Percentiles rank a stretch among this genome's conserved stretches.
Evolutionary conservation across 108 stramenopile species (phyloP).

Genomic region (Cyclostephanos invisitatus): DNA sequence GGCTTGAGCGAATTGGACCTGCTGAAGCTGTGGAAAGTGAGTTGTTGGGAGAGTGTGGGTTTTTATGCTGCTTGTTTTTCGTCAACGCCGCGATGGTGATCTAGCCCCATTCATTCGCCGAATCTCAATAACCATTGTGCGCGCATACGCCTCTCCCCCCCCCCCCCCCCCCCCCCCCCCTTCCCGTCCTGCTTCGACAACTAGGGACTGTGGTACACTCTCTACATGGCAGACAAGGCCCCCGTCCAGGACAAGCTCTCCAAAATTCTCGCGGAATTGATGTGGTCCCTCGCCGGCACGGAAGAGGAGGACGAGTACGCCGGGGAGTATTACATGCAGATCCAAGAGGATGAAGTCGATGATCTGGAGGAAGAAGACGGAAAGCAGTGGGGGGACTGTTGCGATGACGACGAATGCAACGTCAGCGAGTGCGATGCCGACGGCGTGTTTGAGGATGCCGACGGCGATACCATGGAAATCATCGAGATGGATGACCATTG

Average conservation of each 20-base stretch:
- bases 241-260: constrained; percentile 89
- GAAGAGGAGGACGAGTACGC: constrained; percentile 90
- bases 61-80: not conserved
- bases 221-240: constrained; percentile 90
- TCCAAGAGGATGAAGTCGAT: constrained; percentile 38
- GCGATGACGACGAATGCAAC: constrained; percentile 30
- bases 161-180: not conserved
- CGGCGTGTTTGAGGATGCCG: constrained; percentile 31
- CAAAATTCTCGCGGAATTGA: constrained; percentile 66
- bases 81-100: not conserved
- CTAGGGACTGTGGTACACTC: constrained; percentile 84
- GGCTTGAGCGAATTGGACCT: constrained; percentile 87
- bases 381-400: constrained; percentile 27
- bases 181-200: not conserved
- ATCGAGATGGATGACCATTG: constrained; percentile 12
- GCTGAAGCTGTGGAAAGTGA: constrained; percentile 89
- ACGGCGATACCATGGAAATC: constrained; percentile 22
- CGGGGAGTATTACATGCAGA: constrained; percentile 70
- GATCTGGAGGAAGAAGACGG: constrained; percentile 15
- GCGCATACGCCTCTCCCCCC: not conserved
- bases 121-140: not conserved
- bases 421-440: not conserved
- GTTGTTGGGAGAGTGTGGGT: not conserved
- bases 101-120: not conserved
- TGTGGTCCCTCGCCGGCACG: constrained; percentile 87